Evolutionary conservation across 177 flowering plant species (phyloP), one percentile per base, ranked within the genome.

Genomic region (Tripterygium wilfordii): DNA sequence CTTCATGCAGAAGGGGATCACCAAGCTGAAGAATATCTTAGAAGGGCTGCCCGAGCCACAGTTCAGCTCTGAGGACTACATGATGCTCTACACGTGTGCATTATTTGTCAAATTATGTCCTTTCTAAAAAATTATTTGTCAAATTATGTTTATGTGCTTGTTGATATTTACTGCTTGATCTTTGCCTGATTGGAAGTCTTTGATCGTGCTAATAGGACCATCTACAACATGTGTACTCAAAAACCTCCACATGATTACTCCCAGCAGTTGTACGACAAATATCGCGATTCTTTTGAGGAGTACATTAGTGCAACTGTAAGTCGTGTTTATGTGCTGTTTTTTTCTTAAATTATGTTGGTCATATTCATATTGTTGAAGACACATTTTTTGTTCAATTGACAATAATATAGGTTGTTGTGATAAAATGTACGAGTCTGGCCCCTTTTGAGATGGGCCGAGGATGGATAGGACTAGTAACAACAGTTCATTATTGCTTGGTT

Each of bases 161-260:
- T 30, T 6, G 33, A 30, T 30, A 2, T 53, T 13, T 14, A 10
- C 20, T 40, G 19, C n/a, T 30, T 16, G 12, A 3, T 42, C 33
- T 38, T 2, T 38, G 20, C 21, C 7, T 42, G 2, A 2, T 42
- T 12, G 1, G 27, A 23, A 23, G 23, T 25, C 45, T 60, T 71
- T 51, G 44, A 35, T 43, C 33, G 17, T 43, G 14, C 36, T 17
- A 36, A 42, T 68, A 88, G 96, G 49, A 88, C 96, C 30, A 88
- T 83, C 13, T 83, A 85, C 35, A 83, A 88, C 51, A 81, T 88
- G 96, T 88, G 96, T 43, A 88, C 90, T 15, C 96, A 88, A 48
- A 88, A 88, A 60, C 90, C 96, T 2, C 96, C 96, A 6, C 85
- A 88, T 50, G 96, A 88, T 45, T 88, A 82, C 68, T 88, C 96